Percentiles rank a stretch among this genome's conserved stretches.
phyloP scores from a whole-genome alignment of 305 asterid species.

The Plantago coronopus region DNA sequence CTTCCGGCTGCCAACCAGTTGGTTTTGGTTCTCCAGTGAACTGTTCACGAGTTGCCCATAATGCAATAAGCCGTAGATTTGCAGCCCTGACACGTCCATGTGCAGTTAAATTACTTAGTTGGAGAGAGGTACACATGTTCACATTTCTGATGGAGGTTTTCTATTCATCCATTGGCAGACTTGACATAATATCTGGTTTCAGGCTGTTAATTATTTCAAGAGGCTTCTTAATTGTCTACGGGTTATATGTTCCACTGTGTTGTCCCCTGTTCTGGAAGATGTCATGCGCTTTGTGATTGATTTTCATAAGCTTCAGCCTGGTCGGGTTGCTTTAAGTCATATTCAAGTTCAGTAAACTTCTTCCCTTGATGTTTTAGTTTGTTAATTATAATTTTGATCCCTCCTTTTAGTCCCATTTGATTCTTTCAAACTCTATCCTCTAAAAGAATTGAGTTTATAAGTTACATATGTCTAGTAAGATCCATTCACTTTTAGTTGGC shows the following conservation, averaged over 20 bases:
- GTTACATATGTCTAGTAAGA: not conserved
- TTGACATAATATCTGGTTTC: slow-evolving; percentile 27
- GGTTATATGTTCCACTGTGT: slow-evolving; percentile 56
- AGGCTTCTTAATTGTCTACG: slow-evolving; percentile 91
- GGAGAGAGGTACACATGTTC: slow-evolving; percentile 73
- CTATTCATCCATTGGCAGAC: not conserved
- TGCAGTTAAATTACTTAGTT: slow-evolving; percentile 71
- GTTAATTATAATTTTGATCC: slow-evolving; percentile 10
- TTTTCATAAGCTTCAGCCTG: slow-evolving; percentile 78
- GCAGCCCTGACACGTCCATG: slow-evolving; percentile 69
- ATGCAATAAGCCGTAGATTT: not conserved
- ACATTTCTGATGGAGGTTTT: slow-evolving; percentile 15
- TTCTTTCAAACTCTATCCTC: not conserved
- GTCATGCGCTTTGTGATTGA: slow-evolving; percentile 70
- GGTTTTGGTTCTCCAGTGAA: slow-evolving; percentile 87
- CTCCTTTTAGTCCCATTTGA: not conserved
- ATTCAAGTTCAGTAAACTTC: slow-evolving; percentile 57
- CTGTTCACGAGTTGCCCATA: slow-evolving; percentile 80
- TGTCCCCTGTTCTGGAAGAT: slow-evolving; percentile 66
- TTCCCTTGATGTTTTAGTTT: slow-evolving; percentile 15
- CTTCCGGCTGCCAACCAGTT: slow-evolving; percentile 83
- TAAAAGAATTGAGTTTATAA: not conserved
- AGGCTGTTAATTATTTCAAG: slow-evolving; percentile 85
- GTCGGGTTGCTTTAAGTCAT: slow-evolving; percentile 77
- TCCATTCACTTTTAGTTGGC: too few relatives aligned